Evolutionary conservation across 257 asterid genomes (phyloP), one percentile per base, ranked within the genome.

Genomic region (Solanum peruvianum): DNA sequence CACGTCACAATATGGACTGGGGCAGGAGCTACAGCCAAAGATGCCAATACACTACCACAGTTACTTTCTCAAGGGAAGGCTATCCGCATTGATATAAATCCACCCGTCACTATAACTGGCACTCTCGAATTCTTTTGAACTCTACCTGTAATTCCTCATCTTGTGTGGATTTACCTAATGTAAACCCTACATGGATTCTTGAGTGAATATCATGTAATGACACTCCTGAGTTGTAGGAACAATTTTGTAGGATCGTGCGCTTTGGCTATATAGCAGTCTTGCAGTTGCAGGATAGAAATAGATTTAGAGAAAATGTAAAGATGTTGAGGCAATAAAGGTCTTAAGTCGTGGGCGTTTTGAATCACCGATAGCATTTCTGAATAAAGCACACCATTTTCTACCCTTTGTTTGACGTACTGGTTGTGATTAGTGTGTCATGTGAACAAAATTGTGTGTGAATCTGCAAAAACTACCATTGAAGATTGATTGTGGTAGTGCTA

Each of bases 1-100:
- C 99, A 97, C 52, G 92, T 90, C 49, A 97, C 98, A 13, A 76
- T 97, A 86, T 95, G 99, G 99, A 93, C 98, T 71, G 98, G 93
- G 49, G 85, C 88, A 47, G 97, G 97, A 78, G 90, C 91, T 85
- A 18, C 88, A 20, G 92, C 99, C 5, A 94, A 91, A 92, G 99
- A 95, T 64, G 98, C 98, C 60, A 95, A 94, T 85, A 85, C 80
- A n/a, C 91, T 97, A 87, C 98, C 98, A 27, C 91, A 88, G 9
- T 91, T 97, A 77, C 77, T 88, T 62, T 87, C 90, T 23, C 89
- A 94, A 89, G 99, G 98, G 60, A 94, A 94, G 88, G 99, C 99
- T 49, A 91, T 89, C 83, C 97, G 96, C 11, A 47, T 95, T 12
- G 96, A 90, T 83, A 92, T 97, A 88, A 86, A 95, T 62, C 98